Base-by-base conservation (phyloP, 129 eudicot genomes). In the Lactuca sativa region DNA sequence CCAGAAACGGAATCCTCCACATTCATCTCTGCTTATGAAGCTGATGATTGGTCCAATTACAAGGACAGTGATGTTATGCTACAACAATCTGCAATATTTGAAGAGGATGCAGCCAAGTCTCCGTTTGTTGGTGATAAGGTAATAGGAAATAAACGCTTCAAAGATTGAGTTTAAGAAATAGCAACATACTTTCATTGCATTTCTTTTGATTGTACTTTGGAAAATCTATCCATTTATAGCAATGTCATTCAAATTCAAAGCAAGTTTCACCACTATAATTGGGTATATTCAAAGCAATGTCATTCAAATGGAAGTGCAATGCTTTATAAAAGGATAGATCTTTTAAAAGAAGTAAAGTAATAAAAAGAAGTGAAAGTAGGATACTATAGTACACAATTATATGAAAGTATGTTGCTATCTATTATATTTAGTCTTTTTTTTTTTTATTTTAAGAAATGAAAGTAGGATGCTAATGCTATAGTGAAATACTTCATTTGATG, bases 91-190 rank as follows among this genome's bases (percentile, higher is more conserved):
- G 88, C 85, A 15, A 89, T 89, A 43, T 84, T 63, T 44, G 93
- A 87, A 44, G 85, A 73, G 56, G 88, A 89, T 74, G 96, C 95
- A 48, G 83, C 78, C 59, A 92, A 84, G 77, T 74, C 85, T 73
- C 95, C 86, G 0, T 84, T 80, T 66, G 86, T 89, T 60, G 91
- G 88, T 75, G 96, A 89, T 78, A 89, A 92, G 92, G 96, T 70
- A 78, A 70, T 77, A 71, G 40, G 30, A 37, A 12, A 53, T 44
- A 18, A 17, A 13, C 11, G 18, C 3, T 34, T 47, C 0, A 16
- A 66, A 66, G 30, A 32, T 17, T 59, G 2, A 25, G 41, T 37
- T 1, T 14, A 30, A 36, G 32, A 66, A 4, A 30, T 14, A 10
- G 47, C 31, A 40, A 40, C 9, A 7, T 7, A 12, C 52, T 47